These are phyloP conservation scores for Strobilomyces dryophilus DNA, from an alignment of 768 basidiomycete genomes.

Conservation along the genomic window DNA sequence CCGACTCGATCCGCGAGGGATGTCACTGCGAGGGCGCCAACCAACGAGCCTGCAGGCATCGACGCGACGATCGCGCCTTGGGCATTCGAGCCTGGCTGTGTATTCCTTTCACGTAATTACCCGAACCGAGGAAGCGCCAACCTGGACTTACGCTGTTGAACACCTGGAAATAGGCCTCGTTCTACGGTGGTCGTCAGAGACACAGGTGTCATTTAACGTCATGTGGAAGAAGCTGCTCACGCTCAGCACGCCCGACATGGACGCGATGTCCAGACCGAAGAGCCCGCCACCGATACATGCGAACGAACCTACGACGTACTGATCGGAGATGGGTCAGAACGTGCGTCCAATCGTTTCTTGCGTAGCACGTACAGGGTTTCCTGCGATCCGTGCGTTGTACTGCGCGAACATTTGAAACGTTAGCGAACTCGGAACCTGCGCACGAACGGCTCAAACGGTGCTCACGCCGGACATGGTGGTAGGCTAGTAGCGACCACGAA, in stretches of 20 bases:
- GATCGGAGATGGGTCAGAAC: conserved; percentile 1
- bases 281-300: conserved; percentile 79
- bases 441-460: not conserved
- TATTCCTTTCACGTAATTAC: conserved; percentile 6
- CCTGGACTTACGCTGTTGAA: conserved; percentile 23
- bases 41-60: conserved; percentile 69
- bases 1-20: conserved; percentile 62
- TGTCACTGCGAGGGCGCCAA: conserved; percentile 61
- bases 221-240: conserved; percentile 28
- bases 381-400: conserved; percentile 54
- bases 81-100: conserved; percentile 45
- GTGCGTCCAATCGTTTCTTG: not conserved
- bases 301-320: conserved; percentile 78
- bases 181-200: conserved; percentile 16
- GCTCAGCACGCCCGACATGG: conserved; percentile 73
- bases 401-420: conserved; percentile 21
- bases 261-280: conserved; percentile 79
- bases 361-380: conserved; percentile 45
- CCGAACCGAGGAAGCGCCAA: not conserved
- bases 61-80: conserved; percentile 76
- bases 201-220: not conserved
- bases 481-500: not conserved
- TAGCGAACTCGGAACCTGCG: not conserved
- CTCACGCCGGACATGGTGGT: conserved; percentile 26
- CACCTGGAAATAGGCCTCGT: conserved; percentile 22